Evolutionary conservation across 202 grass and related monocot genomes (phyloP), one percentile per base, ranked within the genome.

Genomic region (Cymbopogon flexuosus): DNA sequence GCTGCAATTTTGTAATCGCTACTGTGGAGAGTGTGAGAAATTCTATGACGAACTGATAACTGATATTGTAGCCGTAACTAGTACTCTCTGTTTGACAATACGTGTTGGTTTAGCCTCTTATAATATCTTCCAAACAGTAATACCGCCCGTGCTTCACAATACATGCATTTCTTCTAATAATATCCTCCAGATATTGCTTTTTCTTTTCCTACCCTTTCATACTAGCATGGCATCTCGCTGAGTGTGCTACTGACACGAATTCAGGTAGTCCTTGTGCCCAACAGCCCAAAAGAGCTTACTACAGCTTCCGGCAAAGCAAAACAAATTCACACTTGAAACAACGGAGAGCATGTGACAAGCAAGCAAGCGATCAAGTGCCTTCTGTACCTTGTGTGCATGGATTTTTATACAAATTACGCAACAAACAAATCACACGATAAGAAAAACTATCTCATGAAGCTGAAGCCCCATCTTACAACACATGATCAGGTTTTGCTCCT

Each of bases 1-100:
- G 19, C 37, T 43, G 67, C 75, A 69, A n/a, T 80, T 79, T 88
- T 80, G 70, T 61, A 21, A 19, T 45, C 23, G 49, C 33, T 23
- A 64, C 74, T 12, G 21, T 75, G 3, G 46, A 73, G 47, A 19
- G 31, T 78, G 13, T 27, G 60, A 49, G 43, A 43, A 66, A 35
- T 58, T 41, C 0, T n/a, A 37, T 3, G 6, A 6, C 6, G 21
- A 39, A 21, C 34, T 49, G 33, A 51, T 12, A 77, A 34, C 41
- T 56, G 59, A 61, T 65, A 73, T 43, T 42, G 10, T 68, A 43
- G 18, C 7, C 34, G 6, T 70, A 45, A 45, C 5, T 23, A 37
- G 12, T 40, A 45, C 45, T 31, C 62, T 52, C 16, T 52, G 47
- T 16, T n/a, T 52, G 47, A 52, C 47, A n/a, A 52, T 56, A 56